Evolutionary conservation across 176 grass and related monocot genomes (phyloP).

Genomic region (Carex kokanica): DNA sequence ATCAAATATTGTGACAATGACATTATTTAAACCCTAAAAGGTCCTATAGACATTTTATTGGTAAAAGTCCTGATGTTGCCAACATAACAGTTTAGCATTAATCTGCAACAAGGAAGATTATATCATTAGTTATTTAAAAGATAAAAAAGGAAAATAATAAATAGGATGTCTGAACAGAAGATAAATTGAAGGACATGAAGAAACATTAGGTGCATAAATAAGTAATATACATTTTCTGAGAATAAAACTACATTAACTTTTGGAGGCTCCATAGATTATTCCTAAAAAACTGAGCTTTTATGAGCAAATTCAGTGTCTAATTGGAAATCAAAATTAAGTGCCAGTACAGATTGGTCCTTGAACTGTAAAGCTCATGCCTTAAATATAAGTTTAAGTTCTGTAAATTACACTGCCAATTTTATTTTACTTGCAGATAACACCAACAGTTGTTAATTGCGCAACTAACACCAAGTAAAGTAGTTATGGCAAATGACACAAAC

Average conservation of each 20-base stretch:
- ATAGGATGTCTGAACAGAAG: neutral
- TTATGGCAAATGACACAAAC: too few species aligned
- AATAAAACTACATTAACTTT: neutral
- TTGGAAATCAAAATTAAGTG: neutral
- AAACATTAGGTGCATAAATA: neutral
- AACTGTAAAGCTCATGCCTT: neutral
- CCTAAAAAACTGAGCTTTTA: neutral
- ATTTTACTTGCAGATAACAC: neutral
- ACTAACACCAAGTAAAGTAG: neutral
- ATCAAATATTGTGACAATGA: too few species aligned
- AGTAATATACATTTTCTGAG: neutral
- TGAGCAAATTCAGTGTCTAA: neutral
- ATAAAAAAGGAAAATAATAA: neutral
- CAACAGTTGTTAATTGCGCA: neutral
- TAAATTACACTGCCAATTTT: neutral
- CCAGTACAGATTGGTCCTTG: neutral
- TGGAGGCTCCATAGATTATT: neutral
- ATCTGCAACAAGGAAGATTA: neutral
- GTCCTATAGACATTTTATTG: too few species aligned
- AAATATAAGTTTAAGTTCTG: neutral
- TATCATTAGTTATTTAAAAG: neutral
- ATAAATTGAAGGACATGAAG: neutral
- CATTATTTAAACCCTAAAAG: too few species aligned
- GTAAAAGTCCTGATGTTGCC: neutral
- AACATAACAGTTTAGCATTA: neutral